These are phyloP conservation scores for Saturnispora dispora DNA, from an alignment of 805 yeast species.

Conservation along the genomic window DNA sequence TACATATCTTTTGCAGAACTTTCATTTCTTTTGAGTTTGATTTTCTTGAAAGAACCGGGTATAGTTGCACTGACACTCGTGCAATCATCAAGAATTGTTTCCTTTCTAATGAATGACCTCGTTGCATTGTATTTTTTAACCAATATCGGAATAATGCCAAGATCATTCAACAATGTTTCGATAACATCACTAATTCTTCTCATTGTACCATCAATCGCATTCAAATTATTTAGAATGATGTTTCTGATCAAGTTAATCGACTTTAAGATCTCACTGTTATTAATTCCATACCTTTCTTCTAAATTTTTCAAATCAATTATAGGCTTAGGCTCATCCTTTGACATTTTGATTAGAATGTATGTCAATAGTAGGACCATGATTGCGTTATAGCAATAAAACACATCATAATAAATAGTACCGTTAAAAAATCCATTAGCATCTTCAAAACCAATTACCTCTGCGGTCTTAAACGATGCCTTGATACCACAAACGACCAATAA, in stretches of 20 bases:
- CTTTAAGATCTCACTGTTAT: slow-evolving; percentile 20
- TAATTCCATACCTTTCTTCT: slow-evolving; percentile 22
- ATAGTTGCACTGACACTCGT: slow-evolving; percentile 28
- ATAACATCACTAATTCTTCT: slow-evolving; percentile 34
- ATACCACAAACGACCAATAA: slow-evolving; percentile 33
- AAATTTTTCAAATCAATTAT: slow-evolving; percentile 24
- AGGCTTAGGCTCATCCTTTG: slow-evolving; percentile 14
- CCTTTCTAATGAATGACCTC: slow-evolving; percentile 16
- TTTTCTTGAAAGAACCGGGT: slow-evolving; percentile 24
- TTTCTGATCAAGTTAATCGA: slow-evolving; percentile 29
- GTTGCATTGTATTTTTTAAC: slow-evolving; percentile 24
- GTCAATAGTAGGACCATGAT: slow-evolving; percentile 34
- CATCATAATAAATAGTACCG: slow-evolving; percentile 38
- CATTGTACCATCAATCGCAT: slow-evolving; percentile 34
- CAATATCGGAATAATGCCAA: slow-evolving; percentile 29
- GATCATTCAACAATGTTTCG: slow-evolving; percentile 33
- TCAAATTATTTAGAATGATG: slow-evolving; percentile 25
- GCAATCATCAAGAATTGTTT: slow-evolving; percentile 22
- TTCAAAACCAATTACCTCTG: slow-evolving; percentile 30
- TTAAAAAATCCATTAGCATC: slow-evolving; percentile 31
- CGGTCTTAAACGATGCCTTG: slow-evolving; percentile 31
- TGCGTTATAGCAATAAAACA: slow-evolving; percentile 36
- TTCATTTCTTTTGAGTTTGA: slow-evolving; percentile 12
- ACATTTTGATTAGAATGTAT: slow-evolving; percentile 28
- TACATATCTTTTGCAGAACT: neutral